Evolutionary conservation across 441 rosid genomes (phyloP), one percentile per base, ranked within the genome.

Genomic region (Syzygium malaccense): DNA sequence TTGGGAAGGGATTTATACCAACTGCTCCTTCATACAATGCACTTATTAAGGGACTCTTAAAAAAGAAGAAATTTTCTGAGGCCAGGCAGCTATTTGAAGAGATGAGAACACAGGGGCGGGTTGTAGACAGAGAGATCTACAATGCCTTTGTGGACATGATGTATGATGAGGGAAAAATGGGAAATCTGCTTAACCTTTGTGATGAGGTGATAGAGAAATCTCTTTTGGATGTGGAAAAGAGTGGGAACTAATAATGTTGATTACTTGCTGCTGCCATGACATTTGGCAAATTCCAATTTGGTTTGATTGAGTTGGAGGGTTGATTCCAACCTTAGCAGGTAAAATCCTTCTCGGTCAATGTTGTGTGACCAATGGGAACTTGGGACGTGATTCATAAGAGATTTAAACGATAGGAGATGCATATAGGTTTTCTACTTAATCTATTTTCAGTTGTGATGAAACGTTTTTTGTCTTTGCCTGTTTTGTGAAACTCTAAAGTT

Each of bases 181-280:
- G 93, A 91, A 89, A 88, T 85, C 85, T 93, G 86, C 93, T 95
- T 91, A 96, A 95, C 89, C 96, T 96, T 91, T 95, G 98, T 89
- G 96, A 97, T 90, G 99, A 96, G 89, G 95, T 93, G 28, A 92
- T 97, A 85, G 98, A 96, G 93, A 93, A 91, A 86, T 92, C 91
- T 83, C 95, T 95, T 87, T 92, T 94, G 89, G 92, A 86, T 68
- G 91, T 93, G 83, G 90, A 89, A 14, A 90, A 87, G 89, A 90
- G 91, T 25, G 90, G 91, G 88, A 89, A 89, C 89, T 88, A 23
- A 86, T 93, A 92, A 91, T 75, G 83, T 75, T 75, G 83, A 37
- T 25, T 37, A 41, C 83, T 41, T 75, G 51, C 53, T 75, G 83
- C n/a, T 23, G 4, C 53, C 83, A 23, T 41, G 83, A 6, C 53